Evolutionary conservation across 768 basidiomycete species (phyloP), one percentile per base, ranked within the genome.

Genomic region (Lactarius deliciosus): DNA sequence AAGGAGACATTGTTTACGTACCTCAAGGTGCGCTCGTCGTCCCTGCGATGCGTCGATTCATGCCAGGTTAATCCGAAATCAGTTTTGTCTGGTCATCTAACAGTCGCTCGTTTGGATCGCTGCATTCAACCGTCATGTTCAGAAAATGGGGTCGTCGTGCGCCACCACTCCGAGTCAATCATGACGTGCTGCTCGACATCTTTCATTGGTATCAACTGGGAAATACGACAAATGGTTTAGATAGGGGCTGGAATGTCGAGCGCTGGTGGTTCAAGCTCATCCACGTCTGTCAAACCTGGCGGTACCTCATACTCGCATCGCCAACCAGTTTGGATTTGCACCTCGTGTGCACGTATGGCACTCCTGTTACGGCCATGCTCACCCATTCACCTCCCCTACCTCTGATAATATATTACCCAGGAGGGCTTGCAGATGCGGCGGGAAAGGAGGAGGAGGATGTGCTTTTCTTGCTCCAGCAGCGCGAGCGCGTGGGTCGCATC

Each of bases 401-500:
- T 4, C 45, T 64, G 18, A 30, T 58, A 32, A 15, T 64, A 36
- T 58, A 58, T 18, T 64, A 64, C 38, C 38, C 38, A 40, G 38
- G 38, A 40, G 38, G 38, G 15, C 38, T 40, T 13, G 38, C 15
- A 40, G 38, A 1, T 3, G 38, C 30, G 45, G 11, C 63, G 1
- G 18, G 8, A 5, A 22, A 58, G 13, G 63, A 64, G 25, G 45
- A 50, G 28, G 7, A 8, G 9, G 45, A 56, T 25, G 22, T 36
- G 18, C 0, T 5, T 11, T 40, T 57, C 43, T 43, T 45, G 1
- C 63, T 58, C 22, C 45, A 16, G 11, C 25, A 58, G 20, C 34
- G 63, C 16, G 63, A 50, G 5, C 63, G 63, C 18, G 63, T 64
- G 10, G 36, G 45, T 40, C 57, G 57, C 25, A 28, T 64, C 34